These are phyloP conservation scores for Ogataea wickerhamii DNA, from an alignment of 805 yeast species.

Conservation along the genomic window DNA sequence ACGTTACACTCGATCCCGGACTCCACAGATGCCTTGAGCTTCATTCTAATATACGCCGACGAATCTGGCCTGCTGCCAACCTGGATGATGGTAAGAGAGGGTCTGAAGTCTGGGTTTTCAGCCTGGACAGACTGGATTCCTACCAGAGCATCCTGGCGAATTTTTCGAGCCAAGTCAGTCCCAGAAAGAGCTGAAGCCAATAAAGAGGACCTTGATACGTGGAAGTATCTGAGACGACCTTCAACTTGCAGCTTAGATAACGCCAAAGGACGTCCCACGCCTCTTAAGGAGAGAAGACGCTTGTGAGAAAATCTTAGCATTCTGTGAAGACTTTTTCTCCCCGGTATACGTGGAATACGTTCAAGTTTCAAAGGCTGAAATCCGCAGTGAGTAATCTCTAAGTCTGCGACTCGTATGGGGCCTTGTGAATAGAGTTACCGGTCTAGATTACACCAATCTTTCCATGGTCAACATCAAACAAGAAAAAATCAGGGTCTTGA, in stretches of 20 bases:
- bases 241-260: background rate
- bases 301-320: background rate
- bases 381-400: too few relatives aligned
- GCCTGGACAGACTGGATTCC: slow-evolving; percentile 41
- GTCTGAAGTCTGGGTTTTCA: slow-evolving; percentile 53
- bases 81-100: slow-evolving; percentile 67
- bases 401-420: too few relatives aligned
- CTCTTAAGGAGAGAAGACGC: background rate
- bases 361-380: too few relatives aligned
- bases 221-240: slow-evolving; percentile 13
- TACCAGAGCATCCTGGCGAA: slow-evolving; percentile 40
- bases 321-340: background rate
- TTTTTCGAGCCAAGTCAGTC: slow-evolving; percentile 40
- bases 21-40: slow-evolving; percentile 70
- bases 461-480: too few relatives aligned
- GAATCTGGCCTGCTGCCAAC: slow-evolving; percentile 79
- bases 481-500: too few relatives aligned
- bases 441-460: too few relatives aligned
- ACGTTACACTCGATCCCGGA: slow-evolving; percentile 62
- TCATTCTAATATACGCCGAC: slow-evolving; percentile 77
- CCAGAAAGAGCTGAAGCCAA: slow-evolving; percentile 42
- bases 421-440: too few relatives aligned
- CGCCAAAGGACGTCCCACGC: background rate
- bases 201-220: slow-evolving; percentile 12
- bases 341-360: too few relatives aligned